Percentiles rank a stretch among this genome's conserved stretches.
Evolutionary conservation across 2,329 filamentous ascomycete genomes (phyloP).

Genomic region (Neurospora sp.): DNA sequence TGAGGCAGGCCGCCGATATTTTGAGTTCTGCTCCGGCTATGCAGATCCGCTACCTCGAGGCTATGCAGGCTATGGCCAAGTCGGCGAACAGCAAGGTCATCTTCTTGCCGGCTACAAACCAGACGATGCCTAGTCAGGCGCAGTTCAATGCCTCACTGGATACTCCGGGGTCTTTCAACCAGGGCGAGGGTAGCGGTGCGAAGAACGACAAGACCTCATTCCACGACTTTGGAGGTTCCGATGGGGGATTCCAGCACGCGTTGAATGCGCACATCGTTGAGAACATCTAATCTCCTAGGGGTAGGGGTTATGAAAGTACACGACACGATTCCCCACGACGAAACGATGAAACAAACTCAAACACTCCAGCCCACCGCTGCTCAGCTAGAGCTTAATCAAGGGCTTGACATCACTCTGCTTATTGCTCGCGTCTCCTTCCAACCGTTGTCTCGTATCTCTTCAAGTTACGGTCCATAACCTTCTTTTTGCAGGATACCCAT

Average conservation of each 20-base stretch:
- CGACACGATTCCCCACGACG: too few relatives aligned
- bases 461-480: not conserved
- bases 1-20: constrained; percentile 89
- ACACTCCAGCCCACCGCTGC: not conserved
- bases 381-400: not conserved
- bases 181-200: constrained; percentile 36
- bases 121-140: constrained; percentile 41
- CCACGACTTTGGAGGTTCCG: constrained; percentile 42
- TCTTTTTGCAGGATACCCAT: not conserved
- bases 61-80: constrained; percentile 99
- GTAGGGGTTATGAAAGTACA: too few relatives aligned
- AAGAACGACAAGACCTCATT: constrained; percentile 29
- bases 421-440: not conserved
- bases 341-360: too few relatives aligned
- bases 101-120: constrained; percentile 60
- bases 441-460: not conserved
- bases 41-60: constrained; percentile 96
- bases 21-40: constrained; percentile 86
- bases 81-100: constrained; percentile 80
- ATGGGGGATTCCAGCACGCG: constrained; percentile 62
- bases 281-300: constrained; percentile 54
- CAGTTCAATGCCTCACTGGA: constrained; percentile 35
- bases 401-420: not conserved
- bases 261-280: constrained; percentile 76
- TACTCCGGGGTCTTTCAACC: constrained; percentile 16